Percentiles rank a stretch among this genome's conserved stretches.
phyloP scores from a whole-genome alignment of 108 stramenopile species.

The Epithemia pelagica region DNA sequence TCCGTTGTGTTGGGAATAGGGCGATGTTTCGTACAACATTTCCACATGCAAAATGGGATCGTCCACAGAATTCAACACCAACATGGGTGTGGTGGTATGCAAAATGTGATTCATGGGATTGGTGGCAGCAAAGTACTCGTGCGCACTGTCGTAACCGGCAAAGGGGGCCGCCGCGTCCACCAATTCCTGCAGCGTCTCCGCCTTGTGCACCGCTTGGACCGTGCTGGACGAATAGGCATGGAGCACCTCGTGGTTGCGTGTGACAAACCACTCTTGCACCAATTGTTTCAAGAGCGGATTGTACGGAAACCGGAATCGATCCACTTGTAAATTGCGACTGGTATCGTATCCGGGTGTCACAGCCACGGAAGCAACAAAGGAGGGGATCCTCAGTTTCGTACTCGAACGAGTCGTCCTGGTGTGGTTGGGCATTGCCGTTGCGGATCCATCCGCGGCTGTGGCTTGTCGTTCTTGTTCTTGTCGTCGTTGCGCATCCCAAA shows the following conservation, averaged over 20 bases:
- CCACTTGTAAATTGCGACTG: slow-evolving; percentile 21
- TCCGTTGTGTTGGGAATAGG: slow-evolving; percentile 26
- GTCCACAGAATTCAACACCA: slow-evolving; percentile 41
- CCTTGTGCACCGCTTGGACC: slow-evolving; percentile 23
- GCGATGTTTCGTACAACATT: slow-evolving; percentile 36
- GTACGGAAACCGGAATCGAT: slow-evolving; percentile 41
- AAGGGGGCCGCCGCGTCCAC: slow-evolving; percentile 31
- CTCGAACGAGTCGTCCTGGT: no score
- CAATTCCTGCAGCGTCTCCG: slow-evolving; percentile 33
- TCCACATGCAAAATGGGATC: slow-evolving; percentile 43
- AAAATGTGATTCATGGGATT: slow-evolving; percentile 41
- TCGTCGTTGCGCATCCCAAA: slow-evolving; percentile 31
- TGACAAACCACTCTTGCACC: slow-evolving; percentile 39
- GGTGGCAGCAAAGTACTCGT: slow-evolving; percentile 27
- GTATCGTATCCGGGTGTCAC: slow-evolving; percentile 45
- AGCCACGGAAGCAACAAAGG: slow-evolving; percentile 30
- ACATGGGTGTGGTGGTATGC: slow-evolving; percentile 34
- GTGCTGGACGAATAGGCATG: slow-evolving; percentile 8
- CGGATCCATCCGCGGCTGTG: no score
- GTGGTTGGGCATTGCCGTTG: no score
- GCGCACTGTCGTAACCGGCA: slow-evolving; percentile 36
- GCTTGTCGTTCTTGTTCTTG: background rate
- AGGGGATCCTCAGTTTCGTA: slow-evolving; percentile 23
- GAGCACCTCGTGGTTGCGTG: slow-evolving; percentile 34
- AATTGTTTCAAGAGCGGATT: slow-evolving; percentile 27